Evolutionary conservation across 2,329 filamentous ascomycete species (phyloP).

Genomic region (Saccharata proteae): DNA sequence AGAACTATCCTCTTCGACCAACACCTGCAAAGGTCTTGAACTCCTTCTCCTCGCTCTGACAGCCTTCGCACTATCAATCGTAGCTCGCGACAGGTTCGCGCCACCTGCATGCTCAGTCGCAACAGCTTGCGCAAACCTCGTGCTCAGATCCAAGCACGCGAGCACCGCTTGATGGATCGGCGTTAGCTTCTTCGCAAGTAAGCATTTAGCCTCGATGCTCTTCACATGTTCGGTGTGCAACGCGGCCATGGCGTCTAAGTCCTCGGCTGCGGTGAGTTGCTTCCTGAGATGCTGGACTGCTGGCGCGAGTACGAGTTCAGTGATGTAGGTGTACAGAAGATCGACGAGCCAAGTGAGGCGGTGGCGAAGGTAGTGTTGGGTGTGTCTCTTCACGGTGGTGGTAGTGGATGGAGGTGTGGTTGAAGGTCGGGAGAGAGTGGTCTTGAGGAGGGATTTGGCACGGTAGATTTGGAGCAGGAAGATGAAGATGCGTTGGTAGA

Average conservation of each 20-base stretch:
- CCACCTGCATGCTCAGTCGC: slow-evolving; percentile 25
- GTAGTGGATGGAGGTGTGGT: slow-evolving; percentile 22
- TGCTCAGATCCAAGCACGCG: slow-evolving; percentile 63
- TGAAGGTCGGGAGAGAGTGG: slow-evolving; percentile 2
- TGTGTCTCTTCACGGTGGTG: slow-evolving; percentile 17
- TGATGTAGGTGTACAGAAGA: slow-evolving; percentile 63
- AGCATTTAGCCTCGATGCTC: slow-evolving; percentile 53
- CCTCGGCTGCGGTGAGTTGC: slow-evolving; percentile 48
- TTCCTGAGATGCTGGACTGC: slow-evolving; percentile 44
- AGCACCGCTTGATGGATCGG: slow-evolving; percentile 63
- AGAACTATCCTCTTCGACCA: slow-evolving; percentile 15
- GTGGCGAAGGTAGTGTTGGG: slow-evolving; percentile 47
- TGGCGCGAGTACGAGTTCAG: slow-evolving; percentile 56
- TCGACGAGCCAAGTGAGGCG: slow-evolving; percentile 69
- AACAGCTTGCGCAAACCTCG: slow-evolving; percentile 54
- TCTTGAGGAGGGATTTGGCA: slow-evolving; percentile 54
- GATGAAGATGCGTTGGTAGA: slow-evolving; percentile 62
- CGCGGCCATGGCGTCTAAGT: slow-evolving; percentile 70
- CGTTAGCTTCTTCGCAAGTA: slow-evolving; percentile 55
- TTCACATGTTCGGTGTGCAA: slow-evolving; percentile 54
- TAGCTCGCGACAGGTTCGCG: slow-evolving; percentile 19
- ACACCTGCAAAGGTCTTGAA: slow-evolving; percentile 15
- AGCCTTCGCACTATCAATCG: not conserved
- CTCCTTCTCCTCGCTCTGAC: not conserved
- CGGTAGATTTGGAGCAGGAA: slow-evolving; percentile 68